Evolutionary conservation across 768 basidiomycete species (phyloP).

Genomic region (Favolaschia claudopus): DNA sequence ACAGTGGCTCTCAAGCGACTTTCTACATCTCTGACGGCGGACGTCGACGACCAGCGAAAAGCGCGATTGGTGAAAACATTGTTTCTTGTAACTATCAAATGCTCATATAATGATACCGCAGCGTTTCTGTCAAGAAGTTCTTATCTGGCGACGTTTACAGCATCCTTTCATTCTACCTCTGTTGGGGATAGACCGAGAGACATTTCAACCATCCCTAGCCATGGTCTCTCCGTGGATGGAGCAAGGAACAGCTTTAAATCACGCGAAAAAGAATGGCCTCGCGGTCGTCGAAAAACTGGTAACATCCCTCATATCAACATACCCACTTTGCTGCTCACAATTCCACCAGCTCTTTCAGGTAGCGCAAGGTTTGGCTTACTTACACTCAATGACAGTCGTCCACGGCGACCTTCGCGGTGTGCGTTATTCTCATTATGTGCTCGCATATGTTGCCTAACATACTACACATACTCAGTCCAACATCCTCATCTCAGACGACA

Average conservation of each 20-base stretch:
- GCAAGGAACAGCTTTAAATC: conserved; percentile 26
- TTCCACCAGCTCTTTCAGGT: conserved; percentile 28
- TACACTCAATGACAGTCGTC: conserved; percentile 26
- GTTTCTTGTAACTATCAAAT: neutral
- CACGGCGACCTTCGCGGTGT: conserved; percentile 34
- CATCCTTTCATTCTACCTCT: conserved; percentile 45
- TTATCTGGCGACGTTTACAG: conserved; percentile 36
- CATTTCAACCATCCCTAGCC: conserved; percentile 30
- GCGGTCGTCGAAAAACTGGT: conserved; percentile 35
- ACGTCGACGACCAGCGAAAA: conserved; percentile 10
- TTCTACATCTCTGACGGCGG: conserved; percentile 20
- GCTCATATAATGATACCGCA: conserved; percentile 12
- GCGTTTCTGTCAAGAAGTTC: conserved; percentile 36
- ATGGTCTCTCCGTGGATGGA: conserved; percentile 49
- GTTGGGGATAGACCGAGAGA: conserved; percentile 38
- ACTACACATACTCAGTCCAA: conserved; percentile 24
- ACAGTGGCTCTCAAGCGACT: conserved; percentile 34
- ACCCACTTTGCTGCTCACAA: neutral
- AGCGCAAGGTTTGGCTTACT: conserved; percentile 26
- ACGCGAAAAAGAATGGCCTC: conserved; percentile 33
- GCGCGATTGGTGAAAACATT: conserved; percentile 16
- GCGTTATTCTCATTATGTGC: neutral
- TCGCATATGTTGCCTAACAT: too few species aligned
- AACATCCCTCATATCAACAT: neutral
- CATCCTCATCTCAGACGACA: conserved; percentile 32